These are phyloP conservation scores for Pyracantha coccinea DNA, from an alignment of 331 rosid genomes.

Conservation along the genomic window DNA sequence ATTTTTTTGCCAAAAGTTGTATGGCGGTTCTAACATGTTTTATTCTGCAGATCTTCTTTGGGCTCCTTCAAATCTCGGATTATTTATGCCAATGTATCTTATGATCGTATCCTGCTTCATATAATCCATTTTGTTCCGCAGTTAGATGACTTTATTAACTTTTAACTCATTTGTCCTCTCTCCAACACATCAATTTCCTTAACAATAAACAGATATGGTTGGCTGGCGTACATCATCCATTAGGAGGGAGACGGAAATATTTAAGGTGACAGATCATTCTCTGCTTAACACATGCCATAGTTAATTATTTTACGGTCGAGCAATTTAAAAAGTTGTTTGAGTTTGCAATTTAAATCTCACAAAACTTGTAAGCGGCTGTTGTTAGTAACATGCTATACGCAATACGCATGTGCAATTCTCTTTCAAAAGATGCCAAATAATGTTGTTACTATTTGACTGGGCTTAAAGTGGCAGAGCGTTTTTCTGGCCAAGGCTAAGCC, in stretches of 20 bases:
- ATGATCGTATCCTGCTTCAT: constrained; percentile 72
- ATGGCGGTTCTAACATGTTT: constrained; percentile 11
- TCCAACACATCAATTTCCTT: constrained; percentile 24
- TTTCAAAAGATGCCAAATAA: background rate
- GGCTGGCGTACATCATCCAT: constrained; percentile 99
- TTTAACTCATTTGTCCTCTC: constrained; percentile 10
- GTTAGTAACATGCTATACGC: background rate
- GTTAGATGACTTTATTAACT: constrained; percentile 7
- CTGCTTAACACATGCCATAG: constrained; percentile 6
- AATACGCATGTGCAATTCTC: background rate
- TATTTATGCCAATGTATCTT: constrained; percentile 85
- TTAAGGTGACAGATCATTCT: constrained; percentile 48
- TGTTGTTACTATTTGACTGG: background rate
- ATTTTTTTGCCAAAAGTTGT: constrained; percentile 1
- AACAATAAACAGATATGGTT: constrained; percentile 72
- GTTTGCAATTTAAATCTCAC: background rate
- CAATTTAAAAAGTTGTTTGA: background rate
- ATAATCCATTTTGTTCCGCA: background rate
- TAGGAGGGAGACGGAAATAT: constrained; percentile 77
- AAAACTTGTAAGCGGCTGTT: background rate
- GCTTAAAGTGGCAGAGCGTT: background rate
- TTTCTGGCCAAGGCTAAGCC: background rate
- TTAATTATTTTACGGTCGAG: background rate
- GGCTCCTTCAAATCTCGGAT: constrained; percentile 68
- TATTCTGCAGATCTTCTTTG: constrained; percentile 72